phyloP scores from a whole-genome alignment of 352 stramenopile species.

The Phytophthora colocasiae region DNA sequence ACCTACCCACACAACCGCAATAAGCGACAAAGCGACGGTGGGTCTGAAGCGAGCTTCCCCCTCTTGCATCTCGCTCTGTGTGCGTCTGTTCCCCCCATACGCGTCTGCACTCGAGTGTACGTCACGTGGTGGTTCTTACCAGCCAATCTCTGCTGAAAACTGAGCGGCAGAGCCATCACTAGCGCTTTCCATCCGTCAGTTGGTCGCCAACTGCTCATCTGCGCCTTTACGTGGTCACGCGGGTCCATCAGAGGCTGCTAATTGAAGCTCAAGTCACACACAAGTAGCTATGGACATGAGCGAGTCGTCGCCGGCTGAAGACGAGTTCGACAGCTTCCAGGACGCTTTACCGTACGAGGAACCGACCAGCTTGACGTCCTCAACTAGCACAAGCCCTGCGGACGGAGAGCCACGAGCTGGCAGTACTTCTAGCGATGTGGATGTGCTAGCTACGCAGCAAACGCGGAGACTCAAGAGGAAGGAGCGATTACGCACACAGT shows the following conservation, averaged over 20 bases:
- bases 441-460: slow-evolving; percentile 26
- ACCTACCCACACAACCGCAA: slow-evolving; percentile 26
- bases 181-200: slow-evolving; percentile 14
- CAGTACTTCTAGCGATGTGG: slow-evolving; percentile 38
- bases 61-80: slow-evolving; percentile 8
- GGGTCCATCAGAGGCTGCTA: background rate
- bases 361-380: slow-evolving; percentile 42
- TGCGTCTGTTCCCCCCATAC: slow-evolving; percentile 3
- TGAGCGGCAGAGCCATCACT: slow-evolving; percentile 23
- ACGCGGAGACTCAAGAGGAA: slow-evolving; percentile 49
- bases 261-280: slow-evolving; percentile 12
- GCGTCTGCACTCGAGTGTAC: slow-evolving; percentile 6
- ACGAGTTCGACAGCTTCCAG: slow-evolving; percentile 39
- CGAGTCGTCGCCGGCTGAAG: slow-evolving; percentile 18
- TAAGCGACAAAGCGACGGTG: slow-evolving; percentile 27
- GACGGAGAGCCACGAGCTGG: slow-evolving; percentile 28
- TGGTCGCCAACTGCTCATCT: slow-evolving; percentile 12
- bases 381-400: slow-evolving; percentile 45
- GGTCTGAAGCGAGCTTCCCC: slow-evolving; percentile 18
- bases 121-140: slow-evolving; percentile 10
- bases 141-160: slow-evolving; percentile 11
- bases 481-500: slow-evolving; percentile 77
- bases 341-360: slow-evolving; percentile 37
- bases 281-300: slow-evolving; percentile 31
- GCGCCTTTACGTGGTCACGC: slow-evolving; percentile 29